Evolutionary conservation across 2,329 filamentous ascomycete genomes (phyloP).

Genomic region (Xylaria sp.): DNA sequence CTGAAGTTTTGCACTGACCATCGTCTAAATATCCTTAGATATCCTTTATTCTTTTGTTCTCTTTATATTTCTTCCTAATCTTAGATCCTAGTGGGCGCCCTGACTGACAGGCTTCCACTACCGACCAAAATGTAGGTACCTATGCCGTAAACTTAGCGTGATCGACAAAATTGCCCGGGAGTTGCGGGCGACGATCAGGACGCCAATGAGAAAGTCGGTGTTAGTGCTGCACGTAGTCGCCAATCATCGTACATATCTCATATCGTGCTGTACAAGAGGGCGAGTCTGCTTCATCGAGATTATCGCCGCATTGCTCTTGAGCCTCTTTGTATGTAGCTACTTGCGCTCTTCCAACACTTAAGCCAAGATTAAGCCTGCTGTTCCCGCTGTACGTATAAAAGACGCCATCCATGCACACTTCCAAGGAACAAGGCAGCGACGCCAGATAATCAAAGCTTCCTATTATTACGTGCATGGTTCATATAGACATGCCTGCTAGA

Average conservation of each 20-base stretch:
- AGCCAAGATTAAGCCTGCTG: neutral
- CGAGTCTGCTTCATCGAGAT: neutral
- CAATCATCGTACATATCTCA: slow-evolving; percentile 19
- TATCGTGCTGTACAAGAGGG: too few relatives aligned
- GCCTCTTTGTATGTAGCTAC: neutral
- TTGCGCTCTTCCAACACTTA: too few relatives aligned
- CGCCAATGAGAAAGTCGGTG: slow-evolving; percentile 19
- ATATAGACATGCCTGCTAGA: too few relatives aligned
- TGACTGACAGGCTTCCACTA: slow-evolving; percentile 1
- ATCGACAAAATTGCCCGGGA: slow-evolving; percentile 20
- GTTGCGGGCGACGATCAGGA: slow-evolving; percentile 18
- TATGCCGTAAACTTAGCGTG: slow-evolving; percentile 25
- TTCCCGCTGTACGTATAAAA: neutral
- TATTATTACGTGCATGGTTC: too few relatives aligned
- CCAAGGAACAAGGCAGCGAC: neutral
- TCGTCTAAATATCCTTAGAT: neutral
- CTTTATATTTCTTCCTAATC: slow-evolving; percentile 13
- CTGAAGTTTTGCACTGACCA: neutral
- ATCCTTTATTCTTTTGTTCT: neutral
- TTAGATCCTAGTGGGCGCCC: slow-evolving; percentile 10
- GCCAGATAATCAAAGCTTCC: too few relatives aligned
- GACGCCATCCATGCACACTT: neutral
- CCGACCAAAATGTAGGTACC: slow-evolving; percentile 10
- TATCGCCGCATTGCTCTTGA: neutral
- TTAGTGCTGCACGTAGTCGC: slow-evolving; percentile 22